Evolutionary conservation across 2,329 filamentous ascomycete genomes (phyloP).

Genomic region (Mycogone perniciosa): DNA sequence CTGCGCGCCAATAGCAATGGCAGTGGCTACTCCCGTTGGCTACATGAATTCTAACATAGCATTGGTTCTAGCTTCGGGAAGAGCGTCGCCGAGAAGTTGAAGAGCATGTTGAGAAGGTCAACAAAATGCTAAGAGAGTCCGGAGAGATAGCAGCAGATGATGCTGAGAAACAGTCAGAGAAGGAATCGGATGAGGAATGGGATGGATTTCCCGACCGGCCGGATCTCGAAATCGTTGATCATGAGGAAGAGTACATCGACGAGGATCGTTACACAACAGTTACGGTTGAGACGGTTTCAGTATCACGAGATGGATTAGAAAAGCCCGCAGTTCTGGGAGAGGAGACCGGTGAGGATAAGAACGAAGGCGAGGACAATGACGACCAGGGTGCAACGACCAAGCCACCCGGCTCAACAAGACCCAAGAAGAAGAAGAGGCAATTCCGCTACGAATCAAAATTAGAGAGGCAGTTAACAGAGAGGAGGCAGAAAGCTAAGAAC

Average conservation of each 20-base stretch:
- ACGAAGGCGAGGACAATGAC: conserved; percentile 21
- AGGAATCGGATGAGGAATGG: conserved; percentile 51
- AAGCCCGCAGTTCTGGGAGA: conserved; percentile 38
- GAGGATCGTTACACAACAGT: conserved; percentile 95
- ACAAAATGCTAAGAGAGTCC: conserved; percentile 60
- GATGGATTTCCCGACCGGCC: conserved; percentile 54
- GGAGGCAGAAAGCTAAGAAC: conserved; percentile 65
- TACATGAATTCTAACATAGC: not conserved
- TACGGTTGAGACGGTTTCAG: conserved; percentile 80
- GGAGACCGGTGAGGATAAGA: conserved; percentile 31
- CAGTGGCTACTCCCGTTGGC: not conserved
- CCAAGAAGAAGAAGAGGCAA: conserved; percentile 80
- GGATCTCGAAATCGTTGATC: conserved; percentile 53
- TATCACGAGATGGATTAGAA: conserved; percentile 66
- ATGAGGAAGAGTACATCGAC: conserved; percentile 91
- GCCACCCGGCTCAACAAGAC: conserved; percentile 28
- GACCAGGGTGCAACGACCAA: conserved; percentile 27
- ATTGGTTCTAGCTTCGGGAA: conserved; percentile 64
- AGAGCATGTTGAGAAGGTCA: conserved; percentile 71
- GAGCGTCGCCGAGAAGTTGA: conserved; percentile 77
- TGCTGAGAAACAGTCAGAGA: conserved; percentile 32
- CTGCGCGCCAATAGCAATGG: not conserved
- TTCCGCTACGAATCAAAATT: conserved; percentile 89
- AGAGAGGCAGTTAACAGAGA: conserved; percentile 68
- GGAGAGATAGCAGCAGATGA: conserved; percentile 35